A percentile compares a stretch with the other conserved stretches of the same genome.
Conservation (phyloP, 129 eudicot species). For the Pittosporum tobira region DNA sequence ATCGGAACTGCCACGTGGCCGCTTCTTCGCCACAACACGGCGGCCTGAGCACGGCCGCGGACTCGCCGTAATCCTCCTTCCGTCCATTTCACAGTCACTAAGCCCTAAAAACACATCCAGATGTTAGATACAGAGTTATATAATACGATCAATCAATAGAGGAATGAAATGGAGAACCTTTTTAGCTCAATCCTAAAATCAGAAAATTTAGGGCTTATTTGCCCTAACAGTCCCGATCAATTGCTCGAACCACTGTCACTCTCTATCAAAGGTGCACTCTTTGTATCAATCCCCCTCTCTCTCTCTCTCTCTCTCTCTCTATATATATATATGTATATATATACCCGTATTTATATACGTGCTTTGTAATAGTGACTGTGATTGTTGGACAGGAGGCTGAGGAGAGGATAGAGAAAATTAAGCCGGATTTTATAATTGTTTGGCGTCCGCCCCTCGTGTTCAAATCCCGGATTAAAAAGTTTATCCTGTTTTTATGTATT, state of each 20-base stretch:
- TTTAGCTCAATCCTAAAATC: conserved; percentile 13
- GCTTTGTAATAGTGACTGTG: neutral
- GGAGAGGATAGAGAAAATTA: neutral
- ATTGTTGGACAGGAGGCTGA: neutral
- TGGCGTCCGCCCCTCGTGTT: no score
- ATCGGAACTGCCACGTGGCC: conserved; percentile 66
- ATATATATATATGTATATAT: neutral
- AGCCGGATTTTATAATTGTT: no score
- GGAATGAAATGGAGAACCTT: no score
- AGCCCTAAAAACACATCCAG: conserved; percentile 6
- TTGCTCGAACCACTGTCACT: conserved; percentile 2
- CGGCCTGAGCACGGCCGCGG: conserved; percentile 78
- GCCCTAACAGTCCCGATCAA: conserved; percentile 4
- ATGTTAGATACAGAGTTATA: neutral
- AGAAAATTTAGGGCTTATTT: conserved; percentile 20
- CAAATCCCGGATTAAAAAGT: no score
- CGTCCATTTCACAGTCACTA: conserved; percentile 53
- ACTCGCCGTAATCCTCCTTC: conserved; percentile 84
- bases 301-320: neutral
- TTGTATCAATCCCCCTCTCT: neutral
- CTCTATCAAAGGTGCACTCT: no score
- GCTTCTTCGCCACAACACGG: conserved; percentile 93
- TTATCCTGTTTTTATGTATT: no score
- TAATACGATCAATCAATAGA: conserved; percentile 1
- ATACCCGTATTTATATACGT: neutral